Base-by-base conservation (phyloP, 2,329 filamentous ascomycete genomes). In the Fusarium sublunatum region DNA sequence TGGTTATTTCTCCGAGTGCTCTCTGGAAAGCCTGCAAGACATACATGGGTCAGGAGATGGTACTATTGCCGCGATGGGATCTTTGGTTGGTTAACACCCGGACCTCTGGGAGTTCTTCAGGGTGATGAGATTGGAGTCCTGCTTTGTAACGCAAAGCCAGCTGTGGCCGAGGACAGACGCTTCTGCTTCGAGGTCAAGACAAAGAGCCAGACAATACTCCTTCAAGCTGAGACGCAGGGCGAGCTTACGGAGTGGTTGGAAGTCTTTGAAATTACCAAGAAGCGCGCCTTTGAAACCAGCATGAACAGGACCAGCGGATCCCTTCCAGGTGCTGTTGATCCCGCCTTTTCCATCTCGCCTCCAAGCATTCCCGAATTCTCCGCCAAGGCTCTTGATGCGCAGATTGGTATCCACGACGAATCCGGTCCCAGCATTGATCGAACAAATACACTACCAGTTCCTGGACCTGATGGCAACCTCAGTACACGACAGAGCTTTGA, bases 161-260 rank as follows among this genome's bases (percentile, higher is more conserved):
- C 93, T 1, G 90, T 96, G 47, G 89, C 92, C 67, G 95, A 99
- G 77, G 95, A 99, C 72, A 88, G 95, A 35, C 87, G 95, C 13
- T 99, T 98, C 77, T 98, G 95, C 74, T 97, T 99, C 71, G 95
- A 99, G 77, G 91, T 99, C 71, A 99, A 98, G 81, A 99, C 95
- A 3, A 99, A 97, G 76, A 96, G 92, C 71, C 91, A 91, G 62
- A 95, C 89, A 45, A 88, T 97, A 63, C 81, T 97, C 57, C 82
- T 99, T 4, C 95, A 99, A 77, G 91, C 94, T 5, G 95, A 99
- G 74, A 97, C 92, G 0, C 95, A 99, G 74, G 82, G 81, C 45
- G 92, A 98, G 73, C 84, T 99, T n/a, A 93, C 91, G 56, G 91
- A 96, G 70, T 99, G 95, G 95, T 88, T 99, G 52, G 88, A 91